Percentiles rank a stretch among this genome's conserved stretches.
phyloP scores from a whole-genome alignment of 495 filamentous ascomycete species.

The Daldinia vernicosa region DNA sequence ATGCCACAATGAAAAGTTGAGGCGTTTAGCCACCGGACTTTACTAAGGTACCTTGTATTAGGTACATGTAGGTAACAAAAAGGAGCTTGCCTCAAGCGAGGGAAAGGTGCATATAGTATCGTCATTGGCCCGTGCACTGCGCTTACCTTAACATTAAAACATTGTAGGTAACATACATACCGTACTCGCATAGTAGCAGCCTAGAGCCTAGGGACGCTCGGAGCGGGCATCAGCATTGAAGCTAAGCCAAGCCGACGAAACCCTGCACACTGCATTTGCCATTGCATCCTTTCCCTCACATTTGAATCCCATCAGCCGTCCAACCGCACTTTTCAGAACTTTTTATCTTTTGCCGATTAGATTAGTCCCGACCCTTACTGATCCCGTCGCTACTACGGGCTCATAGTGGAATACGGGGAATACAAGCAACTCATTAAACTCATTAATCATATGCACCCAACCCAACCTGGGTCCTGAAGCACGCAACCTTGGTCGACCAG shows the following conservation, averaged over 20 bases:
- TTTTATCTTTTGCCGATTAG: slow-evolving; percentile 9
- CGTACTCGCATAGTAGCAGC: slow-evolving; percentile 1
- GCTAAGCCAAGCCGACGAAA: slow-evolving; percentile 31
- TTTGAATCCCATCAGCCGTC: slow-evolving; percentile 23
- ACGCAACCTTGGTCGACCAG: slow-evolving; percentile 23
- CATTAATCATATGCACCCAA: slow-evolving; percentile 11
- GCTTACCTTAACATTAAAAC: slow-evolving; percentile 2
- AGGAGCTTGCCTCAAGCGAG: slow-evolving; percentile 4
- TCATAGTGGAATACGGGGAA: slow-evolving; percentile 4
- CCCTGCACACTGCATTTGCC: slow-evolving; percentile 36
- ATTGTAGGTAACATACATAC: too few species aligned
- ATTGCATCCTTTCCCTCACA: slow-evolving; percentile 40
- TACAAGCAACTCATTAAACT: not conserved
- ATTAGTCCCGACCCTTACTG: slow-evolving; percentile 7
- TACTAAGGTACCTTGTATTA: not conserved
- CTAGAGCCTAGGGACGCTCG: slow-evolving; percentile 34
- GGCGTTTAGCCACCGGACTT: slow-evolving; percentile 5
- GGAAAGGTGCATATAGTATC: slow-evolving; percentile 24
- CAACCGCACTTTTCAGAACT: slow-evolving; percentile 12
- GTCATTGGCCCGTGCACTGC: slow-evolving; percentile 45
- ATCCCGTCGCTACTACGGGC: slow-evolving; percentile 1
- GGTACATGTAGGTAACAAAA: not conserved
- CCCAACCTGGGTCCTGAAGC: slow-evolving; percentile 17
- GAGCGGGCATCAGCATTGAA: slow-evolving; percentile 23
- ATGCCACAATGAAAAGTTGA: not conserved